Base-by-base conservation (phyloP, 805 yeast species). In the Pichia paraexigua region DNA sequence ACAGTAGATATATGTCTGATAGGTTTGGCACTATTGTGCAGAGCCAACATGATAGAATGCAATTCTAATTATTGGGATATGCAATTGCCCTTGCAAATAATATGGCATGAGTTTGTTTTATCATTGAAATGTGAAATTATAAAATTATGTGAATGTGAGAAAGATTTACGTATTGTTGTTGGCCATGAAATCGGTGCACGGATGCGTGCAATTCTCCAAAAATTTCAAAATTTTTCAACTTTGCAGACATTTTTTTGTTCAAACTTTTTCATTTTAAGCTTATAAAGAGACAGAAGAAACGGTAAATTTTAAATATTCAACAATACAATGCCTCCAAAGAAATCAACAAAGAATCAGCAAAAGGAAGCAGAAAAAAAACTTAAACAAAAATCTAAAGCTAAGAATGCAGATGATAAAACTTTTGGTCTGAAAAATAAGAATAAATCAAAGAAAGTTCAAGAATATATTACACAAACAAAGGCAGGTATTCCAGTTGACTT, bases 351-450 rank as follows among this genome's bases (percentile, higher is more conserved):
- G 66, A 66, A 58, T 28, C 61, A 55, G 32, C 74, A 76, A 63
- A 70, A 76, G 61, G 76, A 72, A 53, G 81, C 78, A 58, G 79
- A 79, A 63, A 80, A 81, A 63, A 85, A 86, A 71, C 80, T 79
- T 49, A 74, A 74, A 63, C 69, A 73, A 51, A 83, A 85, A 73
- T 76, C 78, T 59, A 75, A 73, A 60, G 79, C 80, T 63, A 75
- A 79, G 62, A 73, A 79, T 51, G 83, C 83, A 56, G 98, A 77
- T 32, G 84, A 94, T 70, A 91, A 88, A 72, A 88, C 97, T 2
- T 94, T 94, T 66, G 99, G 99, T 53, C 74, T 94, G 76, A 94
- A 91, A 65, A 94, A 94, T 68, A 94, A 94, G 68, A 92, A 94
- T 72, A 88, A 90, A 66, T 90, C 97, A 43, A 79, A 92, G 63